phyloP scores from a whole-genome alignment of 2,329 filamentous ascomycete species.

The Aphanocladium album region DNA sequence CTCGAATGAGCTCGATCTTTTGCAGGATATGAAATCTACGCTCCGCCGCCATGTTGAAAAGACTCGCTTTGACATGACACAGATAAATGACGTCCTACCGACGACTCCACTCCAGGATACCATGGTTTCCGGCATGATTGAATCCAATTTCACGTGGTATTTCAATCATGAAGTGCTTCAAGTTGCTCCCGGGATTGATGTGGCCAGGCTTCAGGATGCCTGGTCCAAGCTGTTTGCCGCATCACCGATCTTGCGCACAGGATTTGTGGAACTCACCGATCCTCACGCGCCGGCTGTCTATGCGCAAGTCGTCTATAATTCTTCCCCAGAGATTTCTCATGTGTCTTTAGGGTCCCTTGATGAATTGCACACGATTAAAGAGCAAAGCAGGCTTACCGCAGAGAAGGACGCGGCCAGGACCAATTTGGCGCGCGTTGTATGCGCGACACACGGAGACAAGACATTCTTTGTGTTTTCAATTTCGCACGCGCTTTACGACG shows the following conservation, averaged over 20 bases:
- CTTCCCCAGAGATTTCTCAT: constrained; percentile 17
- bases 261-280: constrained; percentile 63
- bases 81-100: constrained; percentile 60
- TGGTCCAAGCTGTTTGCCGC: constrained; percentile 55
- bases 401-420: constrained; percentile 34
- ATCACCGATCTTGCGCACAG: constrained; percentile 70
- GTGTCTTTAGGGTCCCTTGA: constrained; percentile 23
- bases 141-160: constrained; percentile 69
- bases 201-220: constrained; percentile 51
- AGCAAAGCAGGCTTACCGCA: not conserved
- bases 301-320: constrained; percentile 42
- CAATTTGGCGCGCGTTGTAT: constrained; percentile 45
- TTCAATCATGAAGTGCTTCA: constrained; percentile 79
- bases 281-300: constrained; percentile 47
- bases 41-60: not conserved
- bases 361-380: constrained; percentile 28
- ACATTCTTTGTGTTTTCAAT: constrained; percentile 62
- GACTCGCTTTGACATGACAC: constrained; percentile 1
- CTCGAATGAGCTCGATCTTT: not conserved
- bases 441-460: constrained; percentile 29
- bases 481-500: constrained; percentile 84
- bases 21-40: not conserved
- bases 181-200: constrained; percentile 49
- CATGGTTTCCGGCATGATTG: constrained; percentile 77
- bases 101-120: constrained; percentile 81